A percentile compares a stretch with the other conserved stretches of the same genome.
Evolutionary conservation across 352 stramenopile species (phyloP).

Genomic region (Globisporangium barbulae): DNA sequence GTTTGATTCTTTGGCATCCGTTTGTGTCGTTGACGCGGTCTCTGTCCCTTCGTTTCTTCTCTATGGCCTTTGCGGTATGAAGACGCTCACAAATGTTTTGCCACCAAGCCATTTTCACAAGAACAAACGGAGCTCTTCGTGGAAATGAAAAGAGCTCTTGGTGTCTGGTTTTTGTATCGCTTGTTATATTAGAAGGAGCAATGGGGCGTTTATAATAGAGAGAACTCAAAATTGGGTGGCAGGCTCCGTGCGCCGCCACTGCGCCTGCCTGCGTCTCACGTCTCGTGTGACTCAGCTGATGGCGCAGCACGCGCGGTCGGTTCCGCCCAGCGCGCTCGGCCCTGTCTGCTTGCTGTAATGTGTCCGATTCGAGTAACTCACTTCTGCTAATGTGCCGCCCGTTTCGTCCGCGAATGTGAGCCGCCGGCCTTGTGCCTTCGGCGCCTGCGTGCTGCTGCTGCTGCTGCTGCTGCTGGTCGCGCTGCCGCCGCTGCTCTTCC

Average conservation of each 20-base stretch:
- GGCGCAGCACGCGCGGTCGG: conserved; percentile 34
- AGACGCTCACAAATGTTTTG: neutral
- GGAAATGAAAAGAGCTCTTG: neutral
- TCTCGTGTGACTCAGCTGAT: conserved; percentile 29
- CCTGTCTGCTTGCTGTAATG: conserved; percentile 79
- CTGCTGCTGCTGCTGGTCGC: neutral
- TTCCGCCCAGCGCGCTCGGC: conserved; percentile 25
- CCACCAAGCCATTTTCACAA: neutral
- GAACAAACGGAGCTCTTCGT: neutral
- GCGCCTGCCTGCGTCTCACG: neutral
- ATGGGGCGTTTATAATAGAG: neutral
- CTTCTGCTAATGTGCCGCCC: conserved; percentile 49
- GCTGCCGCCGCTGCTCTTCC: neutral
- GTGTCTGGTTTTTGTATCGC: neutral
- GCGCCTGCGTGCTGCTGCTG: neutral
- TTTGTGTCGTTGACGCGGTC: neutral
- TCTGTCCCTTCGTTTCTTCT: neutral
- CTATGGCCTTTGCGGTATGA: neutral
- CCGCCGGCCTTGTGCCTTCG: conserved; percentile 28
- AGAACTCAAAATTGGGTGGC: conserved; percentile 8
- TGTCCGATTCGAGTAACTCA: conserved; percentile 69
- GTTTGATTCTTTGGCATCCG: neutral
- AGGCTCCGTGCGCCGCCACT: neutral
- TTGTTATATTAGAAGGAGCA: conserved; percentile 1
- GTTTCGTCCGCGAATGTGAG: conserved; percentile 71